Evolutionary conservation across 2,329 filamentous ascomycete genomes (phyloP), one percentile per base, ranked within the genome.

Genomic region (Penicillium sp.): DNA sequence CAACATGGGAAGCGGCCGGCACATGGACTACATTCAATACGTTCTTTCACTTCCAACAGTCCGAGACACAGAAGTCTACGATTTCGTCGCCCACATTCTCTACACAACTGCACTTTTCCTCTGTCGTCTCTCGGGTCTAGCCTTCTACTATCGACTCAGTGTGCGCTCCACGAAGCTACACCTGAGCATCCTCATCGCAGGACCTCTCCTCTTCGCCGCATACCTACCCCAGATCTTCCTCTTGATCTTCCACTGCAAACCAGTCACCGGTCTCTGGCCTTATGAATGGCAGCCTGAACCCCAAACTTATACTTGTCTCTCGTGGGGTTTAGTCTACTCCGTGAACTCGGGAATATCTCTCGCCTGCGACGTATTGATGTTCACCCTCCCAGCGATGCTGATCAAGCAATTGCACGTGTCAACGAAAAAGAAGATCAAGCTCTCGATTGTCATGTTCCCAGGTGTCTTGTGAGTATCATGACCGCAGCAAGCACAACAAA

Each of bases 281-380:
- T 83, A 83, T 49, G 71, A 66, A 1, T 83, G 75, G 71, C 78
- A 83, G 58, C 61, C 68, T 0, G 72, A 72, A 9, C 68, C 61
- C 9, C 67, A 65, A 1, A 56, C 71, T 3, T 83, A 79, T 57
- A 71, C 62, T 0, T 83, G 80, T 57, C 55, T 83, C 36, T 67
- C 74, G 14, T 83, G 80, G 80, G 81, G 80, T 0, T 53, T 80
- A 2, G 79, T 83, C 1, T 83, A 83, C 57, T 75, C 76, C 9
- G 76, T 80, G 18, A 83, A 82, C 61, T 81, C 79, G 10, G 72
- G 69, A 0, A 66, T 83, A 3, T 82, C 79, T 0, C 66, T 83
- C 9, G 55, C 80, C 1, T 82, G 79, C 63, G 81, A 83, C 49
- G 57, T 83, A 47, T 55, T 82, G 13, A 69, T 83, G 38, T 82